These are phyloP conservation scores for Zoysia japonica DNA, from an alignment of 176 grass and related monocot genomes.

Conservation along the genomic window DNA sequence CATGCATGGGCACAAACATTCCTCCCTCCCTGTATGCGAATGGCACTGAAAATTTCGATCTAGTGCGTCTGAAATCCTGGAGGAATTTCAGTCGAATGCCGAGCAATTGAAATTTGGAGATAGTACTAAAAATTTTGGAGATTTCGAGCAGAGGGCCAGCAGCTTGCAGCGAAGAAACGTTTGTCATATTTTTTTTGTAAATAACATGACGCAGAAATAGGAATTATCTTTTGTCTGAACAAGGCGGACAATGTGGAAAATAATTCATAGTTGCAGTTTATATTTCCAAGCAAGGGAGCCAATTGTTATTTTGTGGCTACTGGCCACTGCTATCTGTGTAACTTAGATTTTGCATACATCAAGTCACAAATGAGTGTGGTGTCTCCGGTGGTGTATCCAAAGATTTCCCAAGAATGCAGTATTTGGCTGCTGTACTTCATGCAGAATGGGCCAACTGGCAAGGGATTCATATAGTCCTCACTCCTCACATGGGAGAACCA, in stretches of 20 bases:
- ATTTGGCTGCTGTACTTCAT: too few species aligned
- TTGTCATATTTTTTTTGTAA: background rate
- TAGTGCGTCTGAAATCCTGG: background rate
- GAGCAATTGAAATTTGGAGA: background rate
- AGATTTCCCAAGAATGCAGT: too few species aligned
- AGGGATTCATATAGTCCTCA: background rate
- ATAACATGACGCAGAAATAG: too few species aligned
- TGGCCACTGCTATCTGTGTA: too few species aligned
- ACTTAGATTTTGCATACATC: too few species aligned
- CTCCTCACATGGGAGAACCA: background rate
- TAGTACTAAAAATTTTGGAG: background rate
- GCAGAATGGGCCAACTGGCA: background rate
- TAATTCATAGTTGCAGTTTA: too few species aligned
- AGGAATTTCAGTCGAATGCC: background rate
- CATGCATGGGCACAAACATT: conserved; percentile 18
- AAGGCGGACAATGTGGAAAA: too few species aligned
- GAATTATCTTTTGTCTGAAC: too few species aligned
- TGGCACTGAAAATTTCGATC: background rate
- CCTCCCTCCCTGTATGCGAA: background rate
- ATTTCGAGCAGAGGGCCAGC: background rate
- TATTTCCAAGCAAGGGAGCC: too few species aligned
- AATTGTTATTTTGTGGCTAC: too few species aligned
- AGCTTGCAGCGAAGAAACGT: background rate
- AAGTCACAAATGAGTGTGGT: too few species aligned
- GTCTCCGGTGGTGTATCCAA: too few species aligned